Percentiles rank a stretch among this genome's conserved stretches.
phyloP scores from a whole-genome alignment of 2,329 filamentous ascomycete genomes.

The Xylariaceae sp. region DNA sequence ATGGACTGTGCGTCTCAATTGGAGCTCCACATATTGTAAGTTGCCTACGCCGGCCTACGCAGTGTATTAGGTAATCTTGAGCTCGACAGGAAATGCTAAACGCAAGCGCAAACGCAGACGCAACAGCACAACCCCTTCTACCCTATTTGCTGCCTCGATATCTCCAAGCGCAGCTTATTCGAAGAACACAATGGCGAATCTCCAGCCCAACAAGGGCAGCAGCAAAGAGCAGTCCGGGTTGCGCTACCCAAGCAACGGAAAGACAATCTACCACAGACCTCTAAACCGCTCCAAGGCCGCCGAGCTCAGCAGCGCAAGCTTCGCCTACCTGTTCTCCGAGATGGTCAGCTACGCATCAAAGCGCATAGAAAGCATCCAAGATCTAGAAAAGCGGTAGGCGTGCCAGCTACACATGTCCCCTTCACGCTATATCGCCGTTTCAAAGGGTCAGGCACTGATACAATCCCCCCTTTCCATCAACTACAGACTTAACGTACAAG shows the following conservation, averaged over 20 bases:
- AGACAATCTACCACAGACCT: slow-evolving; percentile 97
- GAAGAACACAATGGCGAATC: slow-evolving; percentile 50
- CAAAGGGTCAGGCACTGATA: slow-evolving; percentile 1
- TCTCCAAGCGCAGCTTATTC: not conserved
- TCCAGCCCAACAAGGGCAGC: slow-evolving; percentile 49
- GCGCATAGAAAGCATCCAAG: slow-evolving; percentile 87
- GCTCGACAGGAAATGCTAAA: not conserved
- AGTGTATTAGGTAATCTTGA: not conserved
- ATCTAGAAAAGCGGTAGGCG: slow-evolving; percentile 84
- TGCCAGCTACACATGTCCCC: no score
- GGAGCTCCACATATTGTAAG: not conserved
- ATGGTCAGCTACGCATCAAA: slow-evolving; percentile 96
- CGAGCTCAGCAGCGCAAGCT: slow-evolving; percentile 89
- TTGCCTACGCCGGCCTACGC: no score
- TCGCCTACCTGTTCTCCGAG: slow-evolving; percentile 94
- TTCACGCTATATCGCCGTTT: not conserved
- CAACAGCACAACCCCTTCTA: not conserved
- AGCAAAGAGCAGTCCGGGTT: slow-evolving; percentile 64
- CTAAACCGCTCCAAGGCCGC: slow-evolving; percentile 86
- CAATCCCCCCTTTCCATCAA: not conserved
- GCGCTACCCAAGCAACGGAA: slow-evolving; percentile 87
- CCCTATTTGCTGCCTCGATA: not conserved
- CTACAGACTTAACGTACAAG: slow-evolving; percentile 82
- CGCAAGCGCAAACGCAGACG: not conserved
- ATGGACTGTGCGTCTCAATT: not conserved